phyloP scores from a whole-genome alignment of 2,329 filamentous ascomycete genomes.

The Lithohypha guttulata region DNA sequence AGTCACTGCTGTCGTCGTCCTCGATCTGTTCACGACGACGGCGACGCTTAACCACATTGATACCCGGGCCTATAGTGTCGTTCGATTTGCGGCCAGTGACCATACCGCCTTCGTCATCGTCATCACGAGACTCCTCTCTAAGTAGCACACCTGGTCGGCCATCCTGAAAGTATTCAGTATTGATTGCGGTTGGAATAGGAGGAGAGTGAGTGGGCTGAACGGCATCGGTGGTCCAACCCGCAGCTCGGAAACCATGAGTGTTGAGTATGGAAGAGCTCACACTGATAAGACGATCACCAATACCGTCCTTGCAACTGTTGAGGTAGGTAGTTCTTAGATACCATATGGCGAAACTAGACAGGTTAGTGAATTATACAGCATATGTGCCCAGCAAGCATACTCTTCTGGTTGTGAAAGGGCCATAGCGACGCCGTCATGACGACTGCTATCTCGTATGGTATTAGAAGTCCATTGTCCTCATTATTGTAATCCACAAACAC shows the following conservation, averaged over 20 bases:
- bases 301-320: slow-evolving; percentile 53
- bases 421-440: slow-evolving; percentile 25
- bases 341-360: slow-evolving; percentile 51
- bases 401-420: slow-evolving; percentile 43
- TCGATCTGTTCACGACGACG: slow-evolving; percentile 48
- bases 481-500: too few relatives aligned
- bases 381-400: slow-evolving; percentile 26
- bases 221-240: slow-evolving; percentile 48
- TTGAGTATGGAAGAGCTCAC: slow-evolving; percentile 53
- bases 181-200: slow-evolving; percentile 53
- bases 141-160: slow-evolving; percentile 24
- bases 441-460: too few relatives aligned
- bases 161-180: slow-evolving; percentile 51
- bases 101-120: slow-evolving; percentile 53
- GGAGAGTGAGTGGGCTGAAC: slow-evolving; percentile 55
- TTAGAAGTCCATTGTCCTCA: too few relatives aligned
- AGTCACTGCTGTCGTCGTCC: slow-evolving; percentile 55
- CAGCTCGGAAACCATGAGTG: slow-evolving; percentile 53
- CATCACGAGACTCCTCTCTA: slow-evolving; percentile 34
- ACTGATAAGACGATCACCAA: slow-evolving; percentile 55
- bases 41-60: slow-evolving; percentile 38
- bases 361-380: background rate
- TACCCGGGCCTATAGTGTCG: slow-evolving; percentile 45
- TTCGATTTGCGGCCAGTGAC: slow-evolving; percentile 48
- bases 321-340: slow-evolving; percentile 56